A percentile compares a stretch with the other conserved stretches of the same genome.
Evolutionary conservation across 176 grass and related monocot species (phyloP).

Genomic region (Cymbopogon citratus): DNA sequence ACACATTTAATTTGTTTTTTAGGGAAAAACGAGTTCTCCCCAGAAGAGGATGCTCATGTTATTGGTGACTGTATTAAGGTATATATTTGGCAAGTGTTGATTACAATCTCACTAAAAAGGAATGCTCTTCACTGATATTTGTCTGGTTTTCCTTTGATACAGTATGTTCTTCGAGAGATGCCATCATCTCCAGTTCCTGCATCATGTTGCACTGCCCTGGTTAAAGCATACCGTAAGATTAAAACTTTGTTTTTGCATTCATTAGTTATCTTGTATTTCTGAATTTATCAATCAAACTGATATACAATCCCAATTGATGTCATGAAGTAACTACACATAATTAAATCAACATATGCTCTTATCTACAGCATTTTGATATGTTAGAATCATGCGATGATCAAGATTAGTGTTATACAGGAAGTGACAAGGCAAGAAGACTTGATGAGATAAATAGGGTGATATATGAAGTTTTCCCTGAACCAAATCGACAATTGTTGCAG

Average conservation of each 20-base stretch:
- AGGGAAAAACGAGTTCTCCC: constrained; percentile 86
- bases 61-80: constrained; percentile 99
- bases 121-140: constrained; percentile 23
- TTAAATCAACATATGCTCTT: constrained; percentile 12
- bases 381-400: constrained; percentile 32
- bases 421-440: constrained; percentile 57
- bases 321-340: constrained; percentile 28
- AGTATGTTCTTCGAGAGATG: constrained; percentile 92
- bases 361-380: constrained; percentile 3
- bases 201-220: constrained; percentile 75
- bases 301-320: not conserved
- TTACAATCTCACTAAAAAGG: not conserved
- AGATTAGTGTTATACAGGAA: constrained; percentile 53
- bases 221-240: constrained; percentile 82
- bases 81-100: constrained; percentile 28
- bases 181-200: constrained; percentile 81
- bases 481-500: constrained; percentile 70
- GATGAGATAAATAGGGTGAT: constrained; percentile 68
- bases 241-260: constrained; percentile 26
- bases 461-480: constrained; percentile 94
- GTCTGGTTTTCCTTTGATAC: constrained; percentile 36
- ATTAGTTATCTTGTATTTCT: constrained; percentile 20
- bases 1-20: constrained; percentile 31
- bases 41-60: constrained; percentile 96
- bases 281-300: not conserved